A percentile compares a stretch with the other conserved stretches of the same genome.
These are phyloP conservation scores for Dimargaris xerosporica DNA, from an alignment of 192 early-diverging fungal genomes.

Conservation along the genomic window DNA sequence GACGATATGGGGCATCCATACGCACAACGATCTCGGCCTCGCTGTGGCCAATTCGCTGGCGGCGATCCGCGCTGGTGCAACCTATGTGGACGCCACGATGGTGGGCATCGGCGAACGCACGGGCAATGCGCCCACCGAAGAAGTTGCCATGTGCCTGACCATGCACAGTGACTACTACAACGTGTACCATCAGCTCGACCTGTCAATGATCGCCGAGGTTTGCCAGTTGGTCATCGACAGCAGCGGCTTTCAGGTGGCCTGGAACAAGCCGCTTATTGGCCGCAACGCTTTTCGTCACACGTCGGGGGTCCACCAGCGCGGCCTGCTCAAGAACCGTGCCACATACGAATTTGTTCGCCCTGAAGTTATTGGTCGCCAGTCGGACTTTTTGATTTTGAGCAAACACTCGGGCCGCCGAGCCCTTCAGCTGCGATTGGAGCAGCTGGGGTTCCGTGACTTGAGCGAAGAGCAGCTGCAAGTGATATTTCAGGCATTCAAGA, in stretches of 20 bases:
- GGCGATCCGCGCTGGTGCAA: slow-evolving; percentile 75
- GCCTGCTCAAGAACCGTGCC: slow-evolving; percentile 82
- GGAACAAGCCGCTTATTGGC: slow-evolving; percentile 96
- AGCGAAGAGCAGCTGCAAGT: not conserved
- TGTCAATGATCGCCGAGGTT: slow-evolving; percentile 63
- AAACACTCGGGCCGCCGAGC: slow-evolving; percentile 95
- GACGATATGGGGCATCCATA: slow-evolving; percentile 80
- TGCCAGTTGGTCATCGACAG: slow-evolving; percentile 76
- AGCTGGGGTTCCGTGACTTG: slow-evolving; percentile 23
- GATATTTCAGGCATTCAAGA: not conserved
- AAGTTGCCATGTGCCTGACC: slow-evolving; percentile 88
- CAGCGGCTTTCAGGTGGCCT: slow-evolving; percentile 83
- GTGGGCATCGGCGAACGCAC: slow-evolving; percentile 98
- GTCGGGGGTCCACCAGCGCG: slow-evolving; percentile 96
- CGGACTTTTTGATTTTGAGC: slow-evolving; percentile 70
- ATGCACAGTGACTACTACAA: slow-evolving; percentile 76
- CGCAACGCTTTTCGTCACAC: slow-evolving; percentile 93
- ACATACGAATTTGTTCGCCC: slow-evolving; percentile 96
- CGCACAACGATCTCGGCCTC: slow-evolving; percentile 92
- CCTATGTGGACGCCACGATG: slow-evolving; percentile 93
- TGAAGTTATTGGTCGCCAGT: slow-evolving; percentile 76
- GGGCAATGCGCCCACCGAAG: slow-evolving; percentile 90
- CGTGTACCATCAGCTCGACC: slow-evolving; percentile 81
- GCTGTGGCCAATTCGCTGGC: slow-evolving; percentile 91
- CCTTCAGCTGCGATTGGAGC: slow-evolving; percentile 60